Base-by-base conservation (phyloP, 2,329 filamentous ascomycete genomes). In the Hypomyces perniciosus region DNA sequence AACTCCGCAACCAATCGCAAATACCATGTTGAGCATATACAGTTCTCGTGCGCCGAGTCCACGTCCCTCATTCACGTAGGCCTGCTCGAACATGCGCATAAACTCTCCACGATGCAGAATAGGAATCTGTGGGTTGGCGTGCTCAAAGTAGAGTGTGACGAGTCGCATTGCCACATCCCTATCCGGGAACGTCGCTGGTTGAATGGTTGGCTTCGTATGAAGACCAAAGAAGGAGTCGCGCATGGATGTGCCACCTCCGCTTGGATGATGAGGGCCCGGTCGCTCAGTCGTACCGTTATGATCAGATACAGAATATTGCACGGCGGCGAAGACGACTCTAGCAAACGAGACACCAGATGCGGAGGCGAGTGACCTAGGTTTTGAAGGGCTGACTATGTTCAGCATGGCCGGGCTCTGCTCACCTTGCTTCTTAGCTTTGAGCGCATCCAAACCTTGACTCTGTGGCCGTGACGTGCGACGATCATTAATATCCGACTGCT, bases 11-110 rank as follows among this genome's bases (percentile, higher is more conserved):
- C 93, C 93, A 61, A 97, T 96, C 10, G 92, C 92, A 71, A 95
- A 97, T 27, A 97, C 91, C 70, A 97, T 96, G 68, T 96, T 96
- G 56, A 97, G 76, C 72, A 95, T 82, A 69, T 96, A 97, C n/a
- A 93, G 77, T 68, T 96, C 90, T 48, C 86, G 79, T 4, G 90
- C 81, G 2, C 86, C 87, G 28, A 86, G 79, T 48, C 80, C 77
- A 52, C 81, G 80, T 43, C 81, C 77, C 20, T 86, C 81, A 1
- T 81, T 79, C 4, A 80, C 76, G 67, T 96, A 96, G 0, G 90
- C 88, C 42, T 82, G 80, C 48, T 95, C 85, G 64, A 96, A 88
- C 71, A 95, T 83, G 42, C 86, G 80, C 84, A 90, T 90, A 62
- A 96, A 97, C 60, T 96, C 90, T 31, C 80, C 85, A 35, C 88